Percentiles rank a stretch among this genome's conserved stretches.
Evolutionary conservation across 1,139 yeast genomes (phyloP).

Genomic region (Martiniozyma asiatica): DNA sequence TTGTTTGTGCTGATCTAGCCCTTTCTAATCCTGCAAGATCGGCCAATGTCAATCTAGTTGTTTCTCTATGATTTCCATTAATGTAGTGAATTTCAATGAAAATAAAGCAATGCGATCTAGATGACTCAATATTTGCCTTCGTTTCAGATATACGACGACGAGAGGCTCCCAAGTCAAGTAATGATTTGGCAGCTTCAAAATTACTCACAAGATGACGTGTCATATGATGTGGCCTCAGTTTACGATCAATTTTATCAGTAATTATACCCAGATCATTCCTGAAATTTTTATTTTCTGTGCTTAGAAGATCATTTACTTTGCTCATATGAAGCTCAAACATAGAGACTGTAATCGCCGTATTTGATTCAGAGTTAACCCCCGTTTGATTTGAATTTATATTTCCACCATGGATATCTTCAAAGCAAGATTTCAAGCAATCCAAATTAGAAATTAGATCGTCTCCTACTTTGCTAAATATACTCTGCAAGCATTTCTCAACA

Average conservation of each 20-base stretch:
- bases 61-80: constrained; percentile 10
- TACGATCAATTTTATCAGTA: constrained; percentile 24
- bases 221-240: constrained; percentile 25
- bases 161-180: constrained; percentile 13
- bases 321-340: constrained; percentile 33
- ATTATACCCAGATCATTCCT: constrained; percentile 16
- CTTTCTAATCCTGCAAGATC: constrained; percentile 43
- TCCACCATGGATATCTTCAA: constrained; percentile 3
- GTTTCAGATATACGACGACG: constrained; percentile 17
- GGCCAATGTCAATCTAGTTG: constrained; percentile 29
- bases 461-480: constrained; percentile 11
- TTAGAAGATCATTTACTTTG: constrained; percentile 28
- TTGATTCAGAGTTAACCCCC: neutral
- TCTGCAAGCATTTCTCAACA: constrained; percentile 10
- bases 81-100: constrained; percentile 17
- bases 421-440: constrained; percentile 4
- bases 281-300: constrained; percentile 7
- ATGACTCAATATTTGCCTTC: constrained; percentile 15
- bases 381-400: neutral
- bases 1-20: constrained; percentile 30
- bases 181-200: constrained; percentile 18
- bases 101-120: constrained; percentile 22
- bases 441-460: constrained; percentile 1
- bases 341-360: constrained; percentile 21
- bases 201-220: constrained; percentile 23